phyloP scores from a whole-genome alignment of 352 stramenopile genomes.

The Pythium grandisporangium region DNA sequence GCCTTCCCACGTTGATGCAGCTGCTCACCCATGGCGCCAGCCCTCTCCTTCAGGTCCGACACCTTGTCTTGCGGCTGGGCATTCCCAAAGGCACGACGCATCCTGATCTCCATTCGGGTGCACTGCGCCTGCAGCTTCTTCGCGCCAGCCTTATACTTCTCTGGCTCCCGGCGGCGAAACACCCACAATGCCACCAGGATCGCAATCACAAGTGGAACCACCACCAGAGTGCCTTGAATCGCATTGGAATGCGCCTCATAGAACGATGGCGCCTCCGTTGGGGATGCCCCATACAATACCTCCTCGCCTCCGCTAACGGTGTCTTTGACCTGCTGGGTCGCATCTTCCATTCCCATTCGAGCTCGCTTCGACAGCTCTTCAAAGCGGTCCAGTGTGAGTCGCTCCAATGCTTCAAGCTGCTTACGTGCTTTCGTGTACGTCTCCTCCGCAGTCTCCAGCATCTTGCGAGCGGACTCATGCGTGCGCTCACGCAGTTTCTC shows the following conservation, averaged over 20 bases:
- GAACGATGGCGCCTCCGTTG: no score
- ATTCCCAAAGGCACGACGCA: no score
- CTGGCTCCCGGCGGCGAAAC: conserved; percentile 51
- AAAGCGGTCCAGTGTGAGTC: conserved; percentile 20
- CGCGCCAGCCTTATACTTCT: conserved; percentile 51
- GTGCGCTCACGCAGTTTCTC: no score
- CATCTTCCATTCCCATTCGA: conserved; percentile 19
- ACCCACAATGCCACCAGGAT: conserved; percentile 21
- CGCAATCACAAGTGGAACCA: conserved; percentile 36
- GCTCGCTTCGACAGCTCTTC: conserved; percentile 19
- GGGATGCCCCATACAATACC: conserved; percentile 40
- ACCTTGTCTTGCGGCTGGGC: no score
- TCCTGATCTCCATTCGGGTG: conserved; percentile 29
- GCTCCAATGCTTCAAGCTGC: conserved; percentile 14
- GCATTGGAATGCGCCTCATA: conserved; percentile 38
- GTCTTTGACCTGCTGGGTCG: conserved; percentile 45
- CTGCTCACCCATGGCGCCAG: no score
- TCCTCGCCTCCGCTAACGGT: conserved; percentile 31
- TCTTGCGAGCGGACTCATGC: no score
- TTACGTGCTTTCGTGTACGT: conserved; percentile 11
- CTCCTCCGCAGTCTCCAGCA: conserved; percentile 14
- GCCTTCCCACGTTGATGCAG: no score
- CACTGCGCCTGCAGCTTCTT: conserved; percentile 37
- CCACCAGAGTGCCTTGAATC: conserved; percentile 33
- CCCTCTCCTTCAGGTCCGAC: no score